phyloP scores from a whole-genome alignment of 2,329 filamentous ascomycete species.

The Hypoxylon sp. region DNA sequence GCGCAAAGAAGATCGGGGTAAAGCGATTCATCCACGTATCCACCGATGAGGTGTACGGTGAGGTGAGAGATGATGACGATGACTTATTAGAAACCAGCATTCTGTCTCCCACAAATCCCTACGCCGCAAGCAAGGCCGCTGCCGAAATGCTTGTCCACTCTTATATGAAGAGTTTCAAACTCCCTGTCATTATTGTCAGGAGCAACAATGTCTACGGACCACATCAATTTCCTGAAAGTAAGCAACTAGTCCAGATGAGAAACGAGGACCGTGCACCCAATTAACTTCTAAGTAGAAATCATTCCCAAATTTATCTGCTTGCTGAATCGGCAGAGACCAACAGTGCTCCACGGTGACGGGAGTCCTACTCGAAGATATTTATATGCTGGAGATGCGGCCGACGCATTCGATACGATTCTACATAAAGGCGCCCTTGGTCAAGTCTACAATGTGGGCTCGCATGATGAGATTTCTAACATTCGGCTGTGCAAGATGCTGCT shows the following conservation, averaged over 20 bases:
- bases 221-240: slow-evolving; percentile 87
- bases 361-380: slow-evolving; percentile 82
- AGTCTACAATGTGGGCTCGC: slow-evolving; percentile 86
- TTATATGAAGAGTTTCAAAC: slow-evolving; percentile 86
- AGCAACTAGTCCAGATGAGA: slow-evolving; percentile 53
- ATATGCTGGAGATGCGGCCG: slow-evolving; percentile 83
- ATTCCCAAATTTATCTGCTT: slow-evolving; percentile 86
- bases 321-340: slow-evolving; percentile 74
- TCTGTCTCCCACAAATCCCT: slow-evolving; percentile 84
- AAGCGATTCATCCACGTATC: slow-evolving; percentile 85
- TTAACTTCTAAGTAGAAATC: slow-evolving; percentile 71
- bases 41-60: slow-evolving; percentile 89
- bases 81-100: slow-evolving; percentile 81
- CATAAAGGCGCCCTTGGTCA: slow-evolving; percentile 82
- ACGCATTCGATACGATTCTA: slow-evolving; percentile 87
- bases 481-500: slow-evolving; percentile 77
- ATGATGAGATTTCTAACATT: slow-evolving; percentile 82
- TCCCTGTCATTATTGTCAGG: slow-evolving; percentile 83
- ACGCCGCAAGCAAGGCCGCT: slow-evolving; percentile 84
- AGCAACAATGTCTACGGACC: slow-evolving; percentile 91
- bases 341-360: slow-evolving; percentile 83
- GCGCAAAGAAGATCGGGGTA: slow-evolving; percentile 78
- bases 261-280: neutral
- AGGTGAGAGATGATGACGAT: slow-evolving; percentile 79
- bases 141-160: slow-evolving; percentile 90